Percentiles rank a stretch among this genome's conserved stretches.
phyloP scores from a whole-genome alignment of 352 stramenopile species.

The Pythium scleroteichum region DNA sequence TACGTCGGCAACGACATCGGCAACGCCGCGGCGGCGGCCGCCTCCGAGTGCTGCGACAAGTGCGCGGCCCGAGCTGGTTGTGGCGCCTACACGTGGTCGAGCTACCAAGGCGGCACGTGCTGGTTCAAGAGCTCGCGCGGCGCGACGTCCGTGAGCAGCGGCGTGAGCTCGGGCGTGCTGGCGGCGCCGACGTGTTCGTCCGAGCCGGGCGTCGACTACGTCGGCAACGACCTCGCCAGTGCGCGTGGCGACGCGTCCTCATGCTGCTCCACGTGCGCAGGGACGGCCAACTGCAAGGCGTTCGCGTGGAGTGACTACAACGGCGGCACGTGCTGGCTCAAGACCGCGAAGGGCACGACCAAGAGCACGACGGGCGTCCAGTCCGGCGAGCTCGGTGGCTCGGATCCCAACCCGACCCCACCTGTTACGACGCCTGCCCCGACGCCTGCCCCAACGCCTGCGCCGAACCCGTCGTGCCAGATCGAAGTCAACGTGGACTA shows the following conservation, averaged over 20 bases:
- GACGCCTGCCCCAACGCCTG: constrained; percentile 1
- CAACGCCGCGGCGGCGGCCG: neutral
- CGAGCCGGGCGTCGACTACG: constrained; percentile 30
- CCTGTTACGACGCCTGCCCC: neutral
- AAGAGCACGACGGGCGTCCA: constrained; percentile 4
- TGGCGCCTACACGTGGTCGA: constrained; percentile 37
- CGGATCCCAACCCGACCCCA: no score
- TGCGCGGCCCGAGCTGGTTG: neutral
- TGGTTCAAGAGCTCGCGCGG: constrained; percentile 29
- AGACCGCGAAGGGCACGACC: constrained; percentile 27
- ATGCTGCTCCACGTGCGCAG: constrained; percentile 26
- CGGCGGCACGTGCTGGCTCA: constrained; percentile 56
- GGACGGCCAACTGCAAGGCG: neutral
- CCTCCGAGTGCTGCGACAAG: constrained; percentile 5
- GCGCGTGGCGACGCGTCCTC: constrained; percentile 1
- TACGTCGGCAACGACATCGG: constrained; percentile 9
- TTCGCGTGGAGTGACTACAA: constrained; percentile 50
- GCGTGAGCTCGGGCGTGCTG: constrained; percentile 1
- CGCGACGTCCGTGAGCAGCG: neutral
- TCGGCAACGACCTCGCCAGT: constrained; percentile 32
- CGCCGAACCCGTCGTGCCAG: constrained; percentile 1
- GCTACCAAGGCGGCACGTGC: constrained; percentile 48
- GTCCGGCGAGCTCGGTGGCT: neutral
- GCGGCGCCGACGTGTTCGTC: neutral
- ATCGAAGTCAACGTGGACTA: constrained; percentile 33